A percentile compares a stretch with the other conserved stretches of the same genome.
phyloP scores from a whole-genome alignment of 495 filamentous ascomycete genomes.

The Penicillium steckii region DNA sequence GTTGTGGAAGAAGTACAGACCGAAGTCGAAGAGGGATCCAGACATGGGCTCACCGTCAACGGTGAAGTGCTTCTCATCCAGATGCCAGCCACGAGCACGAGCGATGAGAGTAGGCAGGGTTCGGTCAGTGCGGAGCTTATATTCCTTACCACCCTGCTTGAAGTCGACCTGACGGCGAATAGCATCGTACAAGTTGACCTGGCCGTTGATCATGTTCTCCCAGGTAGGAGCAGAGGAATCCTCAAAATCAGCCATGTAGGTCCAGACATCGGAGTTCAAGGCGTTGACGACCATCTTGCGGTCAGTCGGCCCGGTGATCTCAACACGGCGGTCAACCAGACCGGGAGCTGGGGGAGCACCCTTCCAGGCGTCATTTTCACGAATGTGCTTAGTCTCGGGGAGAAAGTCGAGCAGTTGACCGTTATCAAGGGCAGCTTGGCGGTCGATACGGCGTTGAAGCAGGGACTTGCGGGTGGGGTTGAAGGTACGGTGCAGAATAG shows the following conservation, averaged over 20 bases:
- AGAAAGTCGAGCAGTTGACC: constrained; percentile 92
- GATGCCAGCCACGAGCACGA: constrained; percentile 87
- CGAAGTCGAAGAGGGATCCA: constrained; percentile 93
- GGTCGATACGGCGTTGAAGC: constrained; percentile 77
- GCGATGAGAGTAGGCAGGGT: constrained; percentile 79
- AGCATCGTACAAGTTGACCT: constrained; percentile 98
- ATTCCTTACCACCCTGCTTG: constrained; percentile 91
- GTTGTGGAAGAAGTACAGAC: constrained; percentile 99
- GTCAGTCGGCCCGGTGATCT: constrained; percentile 98
- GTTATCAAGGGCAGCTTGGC: constrained; percentile 94
- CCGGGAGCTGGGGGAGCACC: constrained; percentile 92
- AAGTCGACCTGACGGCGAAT: constrained; percentile 95
- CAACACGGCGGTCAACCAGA: constrained; percentile 90
- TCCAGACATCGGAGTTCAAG: constrained; percentile 95
- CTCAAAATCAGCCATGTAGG: constrained; percentile 99
- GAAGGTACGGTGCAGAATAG: constrained; percentile 92
- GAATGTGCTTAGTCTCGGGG: constrained; percentile 92
- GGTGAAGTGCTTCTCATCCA: constrained; percentile 98
- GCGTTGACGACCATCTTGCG: constrained; percentile 99
- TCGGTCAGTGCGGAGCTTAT: constrained; percentile 91
- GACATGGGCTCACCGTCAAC: constrained; percentile 96
- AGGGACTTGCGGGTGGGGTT: constrained; percentile 86
- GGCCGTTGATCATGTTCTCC: constrained; percentile 99
- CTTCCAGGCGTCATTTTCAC: constrained; percentile 92
- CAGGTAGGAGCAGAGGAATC: constrained; percentile 97